Percentiles rank a stretch among this genome's conserved stretches.
phyloP scores from a whole-genome alignment of 768 basidiomycete species.

The Collybia sp. region DNA sequence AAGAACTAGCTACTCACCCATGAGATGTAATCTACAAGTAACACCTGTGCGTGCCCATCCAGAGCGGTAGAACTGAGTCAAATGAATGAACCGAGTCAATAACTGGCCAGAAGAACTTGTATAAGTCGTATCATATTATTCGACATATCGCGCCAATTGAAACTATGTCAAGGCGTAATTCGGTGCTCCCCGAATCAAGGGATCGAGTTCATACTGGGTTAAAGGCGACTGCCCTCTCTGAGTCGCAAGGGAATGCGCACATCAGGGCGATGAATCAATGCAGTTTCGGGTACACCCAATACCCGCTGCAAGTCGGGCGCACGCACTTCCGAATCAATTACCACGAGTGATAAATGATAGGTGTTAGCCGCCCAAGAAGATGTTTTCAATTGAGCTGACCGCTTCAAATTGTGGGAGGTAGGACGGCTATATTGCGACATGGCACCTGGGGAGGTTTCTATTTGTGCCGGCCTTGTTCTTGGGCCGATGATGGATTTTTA shows the following conservation, averaged over 20 bases:
- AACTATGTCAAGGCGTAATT: conserved; percentile 17
- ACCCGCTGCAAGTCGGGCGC: conserved; percentile 30
- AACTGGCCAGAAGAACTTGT: conserved; percentile 30
- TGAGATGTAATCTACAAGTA: too few species aligned
- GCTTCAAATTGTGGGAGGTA: too few species aligned
- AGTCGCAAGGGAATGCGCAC: conserved; percentile 33
- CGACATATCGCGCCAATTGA: conserved; percentile 24
- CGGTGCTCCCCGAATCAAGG: neutral
- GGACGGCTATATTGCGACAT: too few species aligned
- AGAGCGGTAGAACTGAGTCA: conserved; percentile 47
- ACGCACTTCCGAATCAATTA: too few species aligned
- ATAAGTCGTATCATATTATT: conserved; percentile 24
- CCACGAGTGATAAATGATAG: too few species aligned
- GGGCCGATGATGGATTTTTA: too few species aligned
- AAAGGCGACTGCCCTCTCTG: conserved; percentile 39
- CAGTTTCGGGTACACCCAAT: conserved; percentile 30
- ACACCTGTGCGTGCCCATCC: conserved; percentile 51
- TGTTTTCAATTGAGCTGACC: too few species aligned
- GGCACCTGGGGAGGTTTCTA: too few species aligned
- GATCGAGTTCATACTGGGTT: conserved; percentile 57
- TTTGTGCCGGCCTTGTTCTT: too few species aligned
- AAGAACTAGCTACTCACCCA: too few species aligned
- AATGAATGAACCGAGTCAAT: conserved; percentile 60
- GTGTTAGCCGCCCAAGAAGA: too few species aligned
- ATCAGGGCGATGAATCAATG: conserved; percentile 25